These are phyloP conservation scores for Eucalyptus marginata DNA, from an alignment of 345 rosid species.

Conservation along the genomic window DNA sequence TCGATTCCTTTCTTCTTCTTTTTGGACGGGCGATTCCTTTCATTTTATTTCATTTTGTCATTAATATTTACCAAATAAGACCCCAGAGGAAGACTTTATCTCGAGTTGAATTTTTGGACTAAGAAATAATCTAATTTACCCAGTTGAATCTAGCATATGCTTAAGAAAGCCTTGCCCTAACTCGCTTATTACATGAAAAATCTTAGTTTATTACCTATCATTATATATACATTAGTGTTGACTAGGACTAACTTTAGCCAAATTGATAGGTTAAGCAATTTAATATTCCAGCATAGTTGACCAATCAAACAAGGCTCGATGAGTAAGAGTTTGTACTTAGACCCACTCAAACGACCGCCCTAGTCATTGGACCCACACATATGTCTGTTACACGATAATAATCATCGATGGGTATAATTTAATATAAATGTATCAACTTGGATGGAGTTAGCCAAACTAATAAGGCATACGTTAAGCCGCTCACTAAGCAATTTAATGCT, in stretches of 20 bases:
- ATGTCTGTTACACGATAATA: accelerated
- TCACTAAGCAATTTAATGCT: neutral
- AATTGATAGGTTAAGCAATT: neutral
- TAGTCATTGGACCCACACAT: neutral
- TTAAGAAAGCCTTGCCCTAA: neutral
- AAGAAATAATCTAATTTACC: neutral
- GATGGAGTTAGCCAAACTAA: neutral
- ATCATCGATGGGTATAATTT: neutral
- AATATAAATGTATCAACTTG: neutral
- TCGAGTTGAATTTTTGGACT: neutral
- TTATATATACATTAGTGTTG: neutral
- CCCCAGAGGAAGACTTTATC: neutral
- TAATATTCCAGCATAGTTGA: neutral
- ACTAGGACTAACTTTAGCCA: neutral
- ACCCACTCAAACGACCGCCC: neutral
- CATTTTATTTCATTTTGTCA: neutral
- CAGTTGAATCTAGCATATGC: neutral
- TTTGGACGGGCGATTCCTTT: neutral
- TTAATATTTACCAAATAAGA: neutral
- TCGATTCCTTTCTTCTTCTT: neutral
- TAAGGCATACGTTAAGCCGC: neutral
- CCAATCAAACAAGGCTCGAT: neutral
- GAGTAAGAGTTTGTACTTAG: neutral
- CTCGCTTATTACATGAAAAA: neutral
- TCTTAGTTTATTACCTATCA: neutral